Evolutionary conservation across 768 basidiomycete species (phyloP).

Genomic region (Antrodiella citrinella): DNA sequence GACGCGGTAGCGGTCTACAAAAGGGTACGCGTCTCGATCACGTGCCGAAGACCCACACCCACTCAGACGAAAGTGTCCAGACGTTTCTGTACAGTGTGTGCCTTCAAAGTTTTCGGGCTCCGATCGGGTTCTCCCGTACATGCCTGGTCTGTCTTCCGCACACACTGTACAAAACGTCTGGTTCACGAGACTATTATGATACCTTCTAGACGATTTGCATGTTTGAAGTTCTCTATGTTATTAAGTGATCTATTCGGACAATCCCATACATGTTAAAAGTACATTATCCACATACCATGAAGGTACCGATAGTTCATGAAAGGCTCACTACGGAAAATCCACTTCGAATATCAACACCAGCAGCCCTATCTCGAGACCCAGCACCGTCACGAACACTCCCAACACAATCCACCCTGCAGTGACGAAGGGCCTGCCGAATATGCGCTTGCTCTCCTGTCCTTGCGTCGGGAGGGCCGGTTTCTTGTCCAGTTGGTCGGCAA

Average conservation of each 20-base stretch:
- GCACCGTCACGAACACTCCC: constrained; percentile 51
- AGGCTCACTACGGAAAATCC: neutral
- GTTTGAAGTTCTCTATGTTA: neutral
- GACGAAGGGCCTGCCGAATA: constrained; percentile 71
- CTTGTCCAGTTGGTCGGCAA: constrained; percentile 45
- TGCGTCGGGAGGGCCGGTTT: constrained; percentile 26
- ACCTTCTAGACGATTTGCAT: neutral
- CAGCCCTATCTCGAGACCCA: constrained; percentile 55
- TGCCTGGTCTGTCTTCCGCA: no score
- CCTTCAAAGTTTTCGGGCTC: no score
- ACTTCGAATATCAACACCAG: constrained; percentile 52
- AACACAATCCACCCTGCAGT: constrained; percentile 76
- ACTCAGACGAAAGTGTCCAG: no score
- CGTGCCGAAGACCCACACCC: no score
- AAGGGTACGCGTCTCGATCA: no score
- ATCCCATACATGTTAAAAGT: no score
- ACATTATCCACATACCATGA: neutral
- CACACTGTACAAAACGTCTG: no score
- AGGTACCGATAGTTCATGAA: neutral
- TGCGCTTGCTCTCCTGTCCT: constrained; percentile 51
- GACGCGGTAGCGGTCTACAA: no score
- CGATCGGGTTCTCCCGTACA: no score
- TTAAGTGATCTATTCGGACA: neutral
- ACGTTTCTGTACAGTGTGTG: no score
- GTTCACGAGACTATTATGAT: no score